Evolutionary conservation across 2,329 filamentous ascomycete genomes (phyloP).

Genomic region (Pleoardoris graminearum): DNA sequence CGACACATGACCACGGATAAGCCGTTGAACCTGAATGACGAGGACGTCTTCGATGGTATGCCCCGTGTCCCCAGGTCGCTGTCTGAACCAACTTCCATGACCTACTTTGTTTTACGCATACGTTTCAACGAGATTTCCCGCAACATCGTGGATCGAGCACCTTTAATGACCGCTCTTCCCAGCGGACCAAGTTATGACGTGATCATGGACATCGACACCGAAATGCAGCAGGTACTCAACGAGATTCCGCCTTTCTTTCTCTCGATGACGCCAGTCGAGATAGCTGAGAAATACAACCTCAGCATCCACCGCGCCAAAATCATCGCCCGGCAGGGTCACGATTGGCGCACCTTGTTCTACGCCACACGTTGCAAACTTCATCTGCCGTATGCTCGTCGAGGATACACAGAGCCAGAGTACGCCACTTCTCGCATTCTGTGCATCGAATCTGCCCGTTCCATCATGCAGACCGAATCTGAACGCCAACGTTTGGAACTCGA

Average conservation of each 20-base stretch:
- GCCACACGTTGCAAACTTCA: conserved; percentile 45
- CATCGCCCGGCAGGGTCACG: conserved; percentile 40
- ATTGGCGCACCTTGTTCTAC: conserved; percentile 40
- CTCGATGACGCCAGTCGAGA: conserved; percentile 16
- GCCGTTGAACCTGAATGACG: conserved; percentile 44
- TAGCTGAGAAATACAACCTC: conserved; percentile 10
- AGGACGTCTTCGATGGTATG: conserved; percentile 36
- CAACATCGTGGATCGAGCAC: conserved; percentile 40
- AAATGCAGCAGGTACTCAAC: conserved; percentile 33
- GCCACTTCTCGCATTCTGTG: conserved; percentile 42
- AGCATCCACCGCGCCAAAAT: conserved; percentile 8
- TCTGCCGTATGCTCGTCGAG: conserved; percentile 36
- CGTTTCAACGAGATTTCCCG: conserved; percentile 43
- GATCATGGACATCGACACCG: conserved; percentile 35
- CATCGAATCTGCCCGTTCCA: conserved; percentile 37
- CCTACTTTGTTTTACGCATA: conserved; percentile 44
- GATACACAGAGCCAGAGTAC: conserved; percentile 30
- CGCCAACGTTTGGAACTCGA: background rate
- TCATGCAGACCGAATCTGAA: conserved; percentile 29
- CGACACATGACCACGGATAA: conserved; percentile 46
- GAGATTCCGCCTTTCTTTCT: conserved; percentile 45
- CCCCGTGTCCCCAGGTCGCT: conserved; percentile 17
- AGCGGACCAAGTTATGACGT: conserved; percentile 32
- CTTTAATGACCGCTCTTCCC: conserved; percentile 20
- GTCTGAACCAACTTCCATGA: conserved; percentile 43